Percentiles rank a stretch among this genome's conserved stretches.
phyloP scores from a whole-genome alignment of 345 rosid genomes.

The Murraya paniculata region DNA sequence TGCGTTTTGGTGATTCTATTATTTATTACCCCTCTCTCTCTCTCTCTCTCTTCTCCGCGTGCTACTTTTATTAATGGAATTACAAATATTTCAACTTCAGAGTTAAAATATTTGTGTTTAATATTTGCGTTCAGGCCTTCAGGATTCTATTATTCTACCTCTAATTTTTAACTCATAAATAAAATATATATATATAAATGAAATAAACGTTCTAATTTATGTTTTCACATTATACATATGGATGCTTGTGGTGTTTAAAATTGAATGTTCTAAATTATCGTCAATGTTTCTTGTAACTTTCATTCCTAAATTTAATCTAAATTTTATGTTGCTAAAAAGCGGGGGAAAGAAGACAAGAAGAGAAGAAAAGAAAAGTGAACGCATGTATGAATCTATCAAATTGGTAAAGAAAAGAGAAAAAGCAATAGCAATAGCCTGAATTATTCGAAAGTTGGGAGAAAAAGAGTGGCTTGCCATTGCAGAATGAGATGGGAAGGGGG shows the following conservation, averaged over 20 bases:
- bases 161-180: neutral
- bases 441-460: neutral
- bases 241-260: neutral
- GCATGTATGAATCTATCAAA: too few relatives aligned
- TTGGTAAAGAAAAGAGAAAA: neutral
- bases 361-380: too few relatives aligned
- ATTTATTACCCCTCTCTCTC: too few relatives aligned
- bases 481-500: neutral
- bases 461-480: neutral
- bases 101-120: neutral
- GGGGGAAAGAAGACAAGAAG: too few relatives aligned
- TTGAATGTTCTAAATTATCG: neutral
- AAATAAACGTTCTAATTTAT: neutral
- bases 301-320: neutral
- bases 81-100: neutral
- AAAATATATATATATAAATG: neutral
- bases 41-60: too few relatives aligned
- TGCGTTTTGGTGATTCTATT: neutral
- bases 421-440: neutral
- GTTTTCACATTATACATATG: too few relatives aligned
- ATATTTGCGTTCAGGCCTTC: neutral
- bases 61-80: neutral
- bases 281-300: neutral
- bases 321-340: neutral
- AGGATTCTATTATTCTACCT: neutral